phyloP scores from a whole-genome alignment of 2,329 filamentous ascomycete species.

The Emmonsia crescens region DNA sequence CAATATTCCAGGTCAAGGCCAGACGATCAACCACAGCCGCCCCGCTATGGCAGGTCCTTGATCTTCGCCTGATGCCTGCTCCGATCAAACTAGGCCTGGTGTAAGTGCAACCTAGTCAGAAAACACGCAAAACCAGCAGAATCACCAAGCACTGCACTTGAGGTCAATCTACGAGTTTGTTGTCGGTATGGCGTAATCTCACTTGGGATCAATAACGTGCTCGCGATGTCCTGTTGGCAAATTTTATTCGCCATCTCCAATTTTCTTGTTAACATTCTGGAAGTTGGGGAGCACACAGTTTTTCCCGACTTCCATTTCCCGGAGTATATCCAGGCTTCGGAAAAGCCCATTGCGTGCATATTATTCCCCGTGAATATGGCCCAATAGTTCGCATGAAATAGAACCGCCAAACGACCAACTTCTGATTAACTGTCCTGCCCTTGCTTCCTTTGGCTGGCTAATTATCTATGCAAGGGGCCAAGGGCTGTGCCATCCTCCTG shows the following conservation, averaged over 20 bases:
- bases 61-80: constrained; percentile 11
- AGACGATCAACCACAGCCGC: constrained; percentile 9
- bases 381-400: not conserved
- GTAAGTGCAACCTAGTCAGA: not conserved
- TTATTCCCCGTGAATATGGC: not conserved
- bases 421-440: not conserved
- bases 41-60: constrained; percentile 11
- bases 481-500: not conserved
- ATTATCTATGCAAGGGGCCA: not conserved
- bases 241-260: constrained; percentile 1
- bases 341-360: not conserved
- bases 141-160: not conserved
- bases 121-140: not conserved
- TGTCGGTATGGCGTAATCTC: constrained; percentile 4
- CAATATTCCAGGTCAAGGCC: constrained; percentile 6
- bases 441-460: not conserved
- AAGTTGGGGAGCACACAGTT: not conserved
- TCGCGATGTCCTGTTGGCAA: constrained; percentile 6
- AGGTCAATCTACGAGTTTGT: not conserved
- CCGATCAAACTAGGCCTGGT: constrained; percentile 7
- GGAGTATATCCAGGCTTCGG: not conserved
- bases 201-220: constrained; percentile 8
- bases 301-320: not conserved
- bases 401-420: not conserved
- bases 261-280: constrained; percentile 3